Percentiles rank a stretch among this genome's conserved stretches.
phyloP scores from a whole-genome alignment of 2,329 filamentous ascomycete species.

The Didymella glomerata region DNA sequence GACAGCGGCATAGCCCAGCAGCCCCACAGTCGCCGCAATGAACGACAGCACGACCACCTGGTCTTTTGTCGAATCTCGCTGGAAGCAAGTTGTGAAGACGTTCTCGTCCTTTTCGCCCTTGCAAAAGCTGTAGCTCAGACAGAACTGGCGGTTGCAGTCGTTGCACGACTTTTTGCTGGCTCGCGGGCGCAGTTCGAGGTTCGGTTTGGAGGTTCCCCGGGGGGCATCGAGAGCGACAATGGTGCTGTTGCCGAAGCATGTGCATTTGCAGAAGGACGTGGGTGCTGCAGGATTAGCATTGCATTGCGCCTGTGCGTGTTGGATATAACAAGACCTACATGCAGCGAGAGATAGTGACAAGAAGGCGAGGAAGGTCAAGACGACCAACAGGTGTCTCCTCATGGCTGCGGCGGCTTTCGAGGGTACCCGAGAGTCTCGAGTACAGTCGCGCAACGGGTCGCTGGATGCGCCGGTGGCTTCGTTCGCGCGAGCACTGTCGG shows the following conservation, averaged over 20 bases:
- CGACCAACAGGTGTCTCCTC: conserved; percentile 30
- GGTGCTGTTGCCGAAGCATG: conserved; percentile 72
- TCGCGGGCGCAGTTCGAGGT: conserved; percentile 37
- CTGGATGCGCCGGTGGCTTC: conserved; percentile 12
- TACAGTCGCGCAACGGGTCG: conserved; percentile 5
- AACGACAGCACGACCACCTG: conserved; percentile 72
- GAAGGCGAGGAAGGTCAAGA: conserved; percentile 45
- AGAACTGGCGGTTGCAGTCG: conserved; percentile 74
- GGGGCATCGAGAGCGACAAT: conserved; percentile 69
- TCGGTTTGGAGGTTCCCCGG: conserved; percentile 36
- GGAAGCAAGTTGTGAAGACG: conserved; percentile 72
- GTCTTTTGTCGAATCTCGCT: conserved; percentile 73
- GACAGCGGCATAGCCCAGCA: conserved; percentile 67
- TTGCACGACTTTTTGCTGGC: conserved; percentile 63
- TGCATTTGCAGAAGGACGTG: conserved; percentile 76
- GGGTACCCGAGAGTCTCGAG: not conserved
- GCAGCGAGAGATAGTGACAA: conserved; percentile 54
- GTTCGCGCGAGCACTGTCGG: not conserved
- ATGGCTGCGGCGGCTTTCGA: conserved; percentile 31
- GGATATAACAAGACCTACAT: conserved; percentile 44
- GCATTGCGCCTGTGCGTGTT: not conserved
- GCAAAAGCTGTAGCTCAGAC: conserved; percentile 69
- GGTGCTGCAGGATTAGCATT: conserved; percentile 53
- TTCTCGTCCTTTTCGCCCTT: conserved; percentile 69
- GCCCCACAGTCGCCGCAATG: conserved; percentile 67